Percentiles rank a stretch among this genome's conserved stretches.
phyloP scores from a whole-genome alignment of 2,329 filamentous ascomycete species.

The Fonsecaea multimorphosa region DNA sequence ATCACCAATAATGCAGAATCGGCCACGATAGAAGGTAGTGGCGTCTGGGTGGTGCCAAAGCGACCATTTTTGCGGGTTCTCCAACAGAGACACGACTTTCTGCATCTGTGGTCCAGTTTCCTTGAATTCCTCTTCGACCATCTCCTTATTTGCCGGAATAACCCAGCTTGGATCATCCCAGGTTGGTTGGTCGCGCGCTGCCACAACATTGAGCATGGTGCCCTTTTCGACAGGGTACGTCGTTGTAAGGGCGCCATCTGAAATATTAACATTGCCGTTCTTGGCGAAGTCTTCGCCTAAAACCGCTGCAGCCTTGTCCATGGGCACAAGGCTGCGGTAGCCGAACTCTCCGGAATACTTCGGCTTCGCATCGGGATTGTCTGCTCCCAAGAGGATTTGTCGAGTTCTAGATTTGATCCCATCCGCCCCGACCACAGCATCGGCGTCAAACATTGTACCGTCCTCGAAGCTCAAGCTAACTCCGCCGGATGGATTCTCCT shows the following conservation, averaged over 20 bases:
- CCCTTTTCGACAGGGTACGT: conserved; percentile 10
- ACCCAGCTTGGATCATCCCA: conserved; percentile 7
- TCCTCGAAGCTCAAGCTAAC: conserved; percentile 52
- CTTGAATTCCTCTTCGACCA: conserved; percentile 2
- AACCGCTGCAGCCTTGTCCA: conserved; percentile 14
- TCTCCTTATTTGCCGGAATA: conserved; percentile 7
- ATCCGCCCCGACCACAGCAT: conserved; percentile 63
- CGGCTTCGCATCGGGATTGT: conserved; percentile 7
- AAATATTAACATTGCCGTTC: conserved; percentile 13
- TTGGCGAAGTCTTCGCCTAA: conserved; percentile 10
- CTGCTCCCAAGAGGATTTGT: conserved; percentile 42
- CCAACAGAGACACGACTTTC: conserved; percentile 4
- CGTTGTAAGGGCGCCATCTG: conserved; percentile 2
- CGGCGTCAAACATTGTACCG: conserved; percentile 52
- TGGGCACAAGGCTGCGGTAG: conserved; percentile 18
- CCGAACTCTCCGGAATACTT: conserved; percentile 7
- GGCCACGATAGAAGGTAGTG: conserved; percentile 43
- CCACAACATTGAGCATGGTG: conserved; percentile 1
- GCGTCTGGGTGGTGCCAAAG: conserved; percentile 41
- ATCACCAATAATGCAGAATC: conserved; percentile 47
- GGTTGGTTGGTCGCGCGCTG: not conserved
- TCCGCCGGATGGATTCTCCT: conserved; percentile 38
- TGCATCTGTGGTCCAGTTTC: not conserved
- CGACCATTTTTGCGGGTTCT: conserved; percentile 15
- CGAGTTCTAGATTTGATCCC: conserved; percentile 63